Conservation (phyloP, 495 filamentous ascomycete genomes). For the Penicillium crystallinum region DNA sequence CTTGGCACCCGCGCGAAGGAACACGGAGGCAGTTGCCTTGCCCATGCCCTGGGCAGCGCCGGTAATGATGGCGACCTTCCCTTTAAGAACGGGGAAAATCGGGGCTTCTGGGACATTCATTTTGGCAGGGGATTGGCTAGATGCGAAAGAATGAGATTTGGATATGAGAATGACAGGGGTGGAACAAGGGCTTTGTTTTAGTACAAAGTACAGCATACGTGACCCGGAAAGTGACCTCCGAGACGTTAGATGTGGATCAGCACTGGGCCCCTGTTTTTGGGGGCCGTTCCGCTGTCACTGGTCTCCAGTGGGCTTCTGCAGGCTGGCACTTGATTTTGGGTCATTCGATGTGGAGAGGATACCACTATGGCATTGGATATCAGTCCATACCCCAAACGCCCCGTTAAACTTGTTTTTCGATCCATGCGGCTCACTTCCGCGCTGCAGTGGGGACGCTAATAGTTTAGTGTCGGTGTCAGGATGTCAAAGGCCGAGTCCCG, state of each 20-base stretch:
- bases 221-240: too few relatives aligned
- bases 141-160: neutral
- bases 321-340: too few relatives aligned
- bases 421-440: too few relatives aligned
- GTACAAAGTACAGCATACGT: neutral
- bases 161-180: neutral
- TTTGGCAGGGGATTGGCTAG: neutral
- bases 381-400: too few relatives aligned
- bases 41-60: conserved; percentile 50
- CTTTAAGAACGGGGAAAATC: neutral
- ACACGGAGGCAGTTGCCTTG: conserved; percentile 33
- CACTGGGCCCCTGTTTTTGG: neutral
- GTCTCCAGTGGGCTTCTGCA: too few relatives aligned
- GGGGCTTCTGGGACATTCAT: neutral
- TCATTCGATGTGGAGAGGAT: too few relatives aligned
- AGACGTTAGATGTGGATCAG: neutral
- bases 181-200: neutral
- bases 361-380: too few relatives aligned
- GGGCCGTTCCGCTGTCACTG: too few relatives aligned
- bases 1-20: conserved; percentile 41
- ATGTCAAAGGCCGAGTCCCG: too few relatives aligned
- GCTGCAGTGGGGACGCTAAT: too few relatives aligned
- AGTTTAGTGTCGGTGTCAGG: too few relatives aligned
- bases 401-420: too few relatives aligned
- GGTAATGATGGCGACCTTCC: conserved; percentile 41